phyloP scores from a whole-genome alignment of 1,139 yeast species.

The Martiniozyma asiatica region DNA sequence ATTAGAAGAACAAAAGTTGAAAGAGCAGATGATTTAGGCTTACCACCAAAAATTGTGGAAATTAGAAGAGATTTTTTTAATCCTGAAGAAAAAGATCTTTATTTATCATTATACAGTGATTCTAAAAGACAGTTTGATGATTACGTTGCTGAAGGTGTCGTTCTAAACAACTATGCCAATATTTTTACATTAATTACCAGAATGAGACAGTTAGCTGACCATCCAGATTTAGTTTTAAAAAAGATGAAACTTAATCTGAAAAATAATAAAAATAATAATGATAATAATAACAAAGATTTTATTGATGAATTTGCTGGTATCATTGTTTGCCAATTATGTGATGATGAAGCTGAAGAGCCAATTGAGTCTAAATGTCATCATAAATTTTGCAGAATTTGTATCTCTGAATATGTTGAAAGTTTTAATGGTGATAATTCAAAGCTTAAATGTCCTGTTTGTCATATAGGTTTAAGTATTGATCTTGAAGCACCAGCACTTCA shows the following conservation, averaged over 20 bases:
- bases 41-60: slow-evolving; percentile 90
- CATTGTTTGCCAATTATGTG: slow-evolving; percentile 83
- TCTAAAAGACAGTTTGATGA: slow-evolving; percentile 75
- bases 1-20: slow-evolving; percentile 88
- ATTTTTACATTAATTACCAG: slow-evolving; percentile 90
- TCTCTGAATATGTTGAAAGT: slow-evolving; percentile 79
- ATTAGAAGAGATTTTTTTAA: slow-evolving; percentile 78
- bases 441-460: slow-evolving; percentile 90
- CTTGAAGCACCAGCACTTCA: slow-evolving; percentile 79
- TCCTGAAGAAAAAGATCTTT: slow-evolving; percentile 88
- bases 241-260: slow-evolving; percentile 25
- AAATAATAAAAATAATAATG: too few relatives aligned
- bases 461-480: slow-evolving; percentile 82
- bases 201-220: slow-evolving; percentile 97
- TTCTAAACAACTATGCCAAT: slow-evolving; percentile 88
- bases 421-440: slow-evolving; percentile 49
- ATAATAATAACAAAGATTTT: slow-evolving; percentile 5
- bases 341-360: slow-evolving; percentile 96
- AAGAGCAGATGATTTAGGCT: slow-evolving; percentile 91
- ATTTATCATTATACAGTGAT: slow-evolving; percentile 78
- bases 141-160: slow-evolving; percentile 91
- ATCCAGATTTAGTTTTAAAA: slow-evolving; percentile 86
- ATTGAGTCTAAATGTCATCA: slow-evolving; percentile 92
- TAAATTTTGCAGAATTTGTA: slow-evolving; percentile 82
- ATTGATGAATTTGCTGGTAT: slow-evolving; percentile 33